phyloP scores from a whole-genome alignment of 2,329 filamentous ascomycete species.

The Cordyceps farinosa region DNA sequence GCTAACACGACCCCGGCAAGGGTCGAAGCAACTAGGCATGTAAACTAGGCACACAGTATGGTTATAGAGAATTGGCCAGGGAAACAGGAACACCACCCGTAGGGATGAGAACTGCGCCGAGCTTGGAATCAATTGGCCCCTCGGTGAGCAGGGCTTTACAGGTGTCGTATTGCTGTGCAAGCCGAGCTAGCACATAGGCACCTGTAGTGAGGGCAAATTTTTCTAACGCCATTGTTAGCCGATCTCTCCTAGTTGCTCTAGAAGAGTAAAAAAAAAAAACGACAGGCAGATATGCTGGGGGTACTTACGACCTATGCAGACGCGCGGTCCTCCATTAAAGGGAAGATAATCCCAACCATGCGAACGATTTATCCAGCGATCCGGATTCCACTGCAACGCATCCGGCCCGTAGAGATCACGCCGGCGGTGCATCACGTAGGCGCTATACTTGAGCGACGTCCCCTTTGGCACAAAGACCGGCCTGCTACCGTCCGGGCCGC shows the following conservation, averaged over 20 bases:
- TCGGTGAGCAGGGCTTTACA: neutral
- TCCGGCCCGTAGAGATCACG: slow-evolving; percentile 27
- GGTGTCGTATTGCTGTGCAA: slow-evolving; percentile 1
- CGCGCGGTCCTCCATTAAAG: slow-evolving; percentile 38
- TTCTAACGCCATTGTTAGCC: neutral
- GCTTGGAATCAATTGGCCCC: slow-evolving; percentile 2
- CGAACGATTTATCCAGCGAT: slow-evolving; percentile 30
- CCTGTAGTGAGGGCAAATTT: neutral
- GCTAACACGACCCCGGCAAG: neutral
- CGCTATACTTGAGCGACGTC: neutral
- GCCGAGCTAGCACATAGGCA: neutral
- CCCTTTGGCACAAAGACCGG: neutral
- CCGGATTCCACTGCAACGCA: slow-evolving; percentile 27
- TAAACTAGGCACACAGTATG: no score
- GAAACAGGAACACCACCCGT: neutral
- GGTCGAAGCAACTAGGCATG: neutral
- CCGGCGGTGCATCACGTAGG: slow-evolving; percentile 28
- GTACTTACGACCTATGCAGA: slow-evolving; percentile 19
- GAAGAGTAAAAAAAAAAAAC: no score
- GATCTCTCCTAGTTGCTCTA: no score
- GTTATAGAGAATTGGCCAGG: neutral
- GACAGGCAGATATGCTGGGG: neutral
- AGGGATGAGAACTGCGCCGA: neutral
- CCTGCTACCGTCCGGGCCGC: neutral
- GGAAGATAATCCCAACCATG: slow-evolving; percentile 35